Base-by-base conservation (phyloP, 176 grass and related monocot genomes). In the Cocos nucifera region DNA sequence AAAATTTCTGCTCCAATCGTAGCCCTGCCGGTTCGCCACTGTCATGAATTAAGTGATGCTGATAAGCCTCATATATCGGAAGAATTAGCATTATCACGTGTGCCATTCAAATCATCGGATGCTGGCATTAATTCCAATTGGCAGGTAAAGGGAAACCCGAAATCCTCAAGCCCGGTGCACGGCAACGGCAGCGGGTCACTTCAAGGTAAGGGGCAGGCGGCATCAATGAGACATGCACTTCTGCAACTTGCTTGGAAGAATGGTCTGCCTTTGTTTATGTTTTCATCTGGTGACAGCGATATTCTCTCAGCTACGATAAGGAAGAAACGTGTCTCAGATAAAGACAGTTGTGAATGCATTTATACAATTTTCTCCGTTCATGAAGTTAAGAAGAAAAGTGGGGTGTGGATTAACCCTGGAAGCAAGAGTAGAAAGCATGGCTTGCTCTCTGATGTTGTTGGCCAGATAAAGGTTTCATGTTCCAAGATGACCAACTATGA, bases 231-330 rank as follows among this genome's bases (percentile, higher is more conserved):
- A 61, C 88, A 93, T 61, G 94, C 94, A 4, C 77, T 99, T 74
- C 71, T 99, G 8, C 94, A 89, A 69, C 61, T 99, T 68, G 79
- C 88, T 72, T 93, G 88, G 82, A 93, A 86, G 52, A 83, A 83
- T 51, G 94, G 88, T 6, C 26, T 89, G 63, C 88, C 94, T 74
- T 77, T 99, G 58, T 93, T 93, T 71, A 86, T 99, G 85, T 75
- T 99, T 59, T 89, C 94, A 23, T 93, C 75, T 35, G 77, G 79
- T 49, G 80, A 90, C 64, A 81, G 75, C 77, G 85, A 86, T 75
- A 70, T 93, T 70, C 74, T 99, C 15, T 88, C 78, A 7, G 94
- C 85, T 5, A 93, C 85, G 50, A 35, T 93, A 44, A 79, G 81
- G 79, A 76, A 19, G 74, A 88, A 79, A 53, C 64, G 32, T 4